phyloP scores from a whole-genome alignment of 805 yeast species.

The Kazachstania psychrophila region DNA sequence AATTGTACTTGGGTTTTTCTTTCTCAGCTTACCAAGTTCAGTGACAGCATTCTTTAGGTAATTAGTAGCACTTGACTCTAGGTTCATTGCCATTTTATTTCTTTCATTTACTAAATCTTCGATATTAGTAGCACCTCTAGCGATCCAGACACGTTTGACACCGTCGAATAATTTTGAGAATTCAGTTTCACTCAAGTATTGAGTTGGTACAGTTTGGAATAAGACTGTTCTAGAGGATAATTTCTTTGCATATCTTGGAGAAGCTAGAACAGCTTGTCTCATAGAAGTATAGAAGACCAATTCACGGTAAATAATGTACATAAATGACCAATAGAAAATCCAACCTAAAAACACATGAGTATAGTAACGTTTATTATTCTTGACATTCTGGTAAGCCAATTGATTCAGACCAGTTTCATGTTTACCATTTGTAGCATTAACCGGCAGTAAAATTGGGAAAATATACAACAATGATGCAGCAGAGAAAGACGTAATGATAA shows the following conservation, averaged over 20 bases:
- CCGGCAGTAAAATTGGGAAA: constrained; percentile 68
- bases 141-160: constrained; percentile 72
- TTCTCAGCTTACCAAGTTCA: constrained; percentile 54
- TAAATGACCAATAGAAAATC: constrained; percentile 60
- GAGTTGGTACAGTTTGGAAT: constrained; percentile 75
- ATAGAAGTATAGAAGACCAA: constrained; percentile 66
- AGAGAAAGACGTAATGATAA: constrained; percentile 44
- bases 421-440: constrained; percentile 64
- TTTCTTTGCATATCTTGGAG: constrained; percentile 70
- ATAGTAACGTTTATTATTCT: constrained; percentile 51
- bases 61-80: constrained; percentile 59
- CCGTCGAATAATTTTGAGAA: constrained; percentile 71
- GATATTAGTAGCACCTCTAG: constrained; percentile 52
- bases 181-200: constrained; percentile 61
- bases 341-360: constrained; percentile 81
- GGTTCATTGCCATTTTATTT: constrained; percentile 43
- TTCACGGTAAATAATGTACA: constrained; percentile 77
- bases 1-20: constrained; percentile 40
- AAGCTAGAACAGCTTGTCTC: constrained; percentile 66
- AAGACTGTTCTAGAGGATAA: constrained; percentile 73
- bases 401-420: constrained; percentile 61
- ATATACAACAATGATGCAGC: constrained; percentile 46
- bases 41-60: constrained; percentile 56
- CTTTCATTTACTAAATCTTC: constrained; percentile 50
- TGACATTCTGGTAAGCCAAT: constrained; percentile 70